Base-by-base conservation (phyloP, 805 yeast genomes). In the Lachancea cidri region DNA sequence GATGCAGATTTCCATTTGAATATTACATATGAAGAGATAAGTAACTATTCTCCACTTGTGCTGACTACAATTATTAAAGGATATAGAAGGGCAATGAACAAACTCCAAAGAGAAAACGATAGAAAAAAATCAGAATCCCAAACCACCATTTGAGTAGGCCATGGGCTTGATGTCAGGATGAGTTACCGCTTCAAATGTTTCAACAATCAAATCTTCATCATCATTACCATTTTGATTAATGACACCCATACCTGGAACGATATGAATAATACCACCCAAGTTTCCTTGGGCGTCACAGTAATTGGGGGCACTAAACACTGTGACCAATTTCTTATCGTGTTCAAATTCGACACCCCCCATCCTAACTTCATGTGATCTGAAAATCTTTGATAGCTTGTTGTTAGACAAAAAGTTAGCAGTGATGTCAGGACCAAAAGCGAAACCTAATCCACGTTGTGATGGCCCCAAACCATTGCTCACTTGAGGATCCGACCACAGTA, bases 291-390 rank as follows among this genome's bases (percentile, higher is more conserved):
- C 70, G 60, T 93, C 99, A 68, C 98, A 91, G 64, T 91, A 91
- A 62, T 93, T 91, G 27, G 99, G 99, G 0, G 99, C 99, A 63
- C 94, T 82, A 64, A 93, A 93, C n/a, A 93, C 95, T 0, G 99
- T 93, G 39, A 88, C 77, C 38, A 93, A 74, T 49, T 79, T 73
- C 9, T 94, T 95, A 44, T 83, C 73, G 57, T 93, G 99, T 58
- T 91, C 97, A 35, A 72, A 72, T 49, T 86, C 87, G 44, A 83
- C 87, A 36, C 99, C 99, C 4, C 74, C 82, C 84, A 84, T 83
- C 58, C 98, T 74, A 5, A 91, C 96, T 65, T 93, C 98, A 58
- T 93, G 99, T 2, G 97, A 87, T 55, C 99, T 74, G 54, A 93
- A 83, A 31, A 93, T 76, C 42, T 86, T 89, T 53, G 81, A 75